Base-by-base conservation (phyloP, 208 protist species). In the Trypanosoma melophagium region DNA sequence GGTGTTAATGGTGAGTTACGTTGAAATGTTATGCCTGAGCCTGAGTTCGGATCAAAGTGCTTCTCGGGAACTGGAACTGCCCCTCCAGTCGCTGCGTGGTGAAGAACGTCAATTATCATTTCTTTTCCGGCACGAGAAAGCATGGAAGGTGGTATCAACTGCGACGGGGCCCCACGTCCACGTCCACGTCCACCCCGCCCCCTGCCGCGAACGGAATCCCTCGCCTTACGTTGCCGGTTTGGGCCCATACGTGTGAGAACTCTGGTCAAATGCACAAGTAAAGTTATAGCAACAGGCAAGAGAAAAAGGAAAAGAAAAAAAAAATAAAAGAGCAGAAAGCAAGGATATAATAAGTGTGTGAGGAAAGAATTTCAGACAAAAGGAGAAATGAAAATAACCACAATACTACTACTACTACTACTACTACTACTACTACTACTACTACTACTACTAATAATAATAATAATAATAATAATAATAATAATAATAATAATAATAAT, bases 21-120 rank as follows among this genome's bases (percentile, higher is more conserved):
- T 60, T 96, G 87, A 49, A 96, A 83, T 14, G 78, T 89, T 40
- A 96, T 84, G 10, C 79, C 67, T 22, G 77, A 71, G 9, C 76
- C 78, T 12, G 80, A 60, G 10, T 76, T 81, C 19, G 79, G 47
- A 55, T 96, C 83, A 67, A 96, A 96, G 75, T 96, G 91, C 63
- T 84, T 86, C 73, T 93, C 86, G 9, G 91, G 76, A 55, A 96
- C 87, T 8, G 87, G 84, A 38, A 92, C 85, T 38, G 63, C 77
- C 16, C 91, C 91, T n/a, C 83, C 84, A 4, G 77, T 90, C 2
- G 88, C 91, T 25, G 87, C 88, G 75, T 96, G 91, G 42, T 93
- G 87, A 45, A 96, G 80, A 19, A 96, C 91, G 60, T 96, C 91
- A 59, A 94, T 88, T 47, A 96, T 89, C 31, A 96, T 77, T 9